Conservation (phyloP, 2,329 filamentous ascomycete species). For the Fusarium napiforme region DNA sequence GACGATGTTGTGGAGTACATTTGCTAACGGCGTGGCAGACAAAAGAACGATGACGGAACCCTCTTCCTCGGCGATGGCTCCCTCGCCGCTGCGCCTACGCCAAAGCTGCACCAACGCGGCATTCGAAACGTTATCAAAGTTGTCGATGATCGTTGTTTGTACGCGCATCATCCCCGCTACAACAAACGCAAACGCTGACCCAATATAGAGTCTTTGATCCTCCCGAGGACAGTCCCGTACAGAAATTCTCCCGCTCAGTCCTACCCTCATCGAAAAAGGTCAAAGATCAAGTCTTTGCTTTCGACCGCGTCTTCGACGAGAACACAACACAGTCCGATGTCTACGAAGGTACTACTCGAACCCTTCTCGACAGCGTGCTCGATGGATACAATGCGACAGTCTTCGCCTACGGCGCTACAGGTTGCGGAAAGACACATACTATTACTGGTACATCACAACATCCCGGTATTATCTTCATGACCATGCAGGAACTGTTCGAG, state of each 20-base stretch:
- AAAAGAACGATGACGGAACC: slow-evolving; percentile 82
- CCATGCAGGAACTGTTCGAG: slow-evolving; percentile 99
- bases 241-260: slow-evolving; percentile 85
- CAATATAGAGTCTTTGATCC: slow-evolving; percentile 87
- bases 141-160: slow-evolving; percentile 96
- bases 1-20: neutral
- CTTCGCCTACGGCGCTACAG: slow-evolving; percentile 97
- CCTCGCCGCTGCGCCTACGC: slow-evolving; percentile 84
- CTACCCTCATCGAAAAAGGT: slow-evolving; percentile 88
- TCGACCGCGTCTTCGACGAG: slow-evolving; percentile 97
- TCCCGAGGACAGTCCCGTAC: slow-evolving; percentile 92
- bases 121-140: slow-evolving; percentile 95
- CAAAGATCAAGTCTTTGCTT: slow-evolving; percentile 97
- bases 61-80: slow-evolving; percentile 97
- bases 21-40: slow-evolving; percentile 52
- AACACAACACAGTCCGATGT: slow-evolving; percentile 92
- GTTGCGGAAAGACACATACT: slow-evolving; percentile 98
- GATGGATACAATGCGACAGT: slow-evolving; percentile 99
- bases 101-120: slow-evolving; percentile 86
- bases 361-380: slow-evolving; percentile 91
- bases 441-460: slow-evolving; percentile 93
- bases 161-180: slow-evolving; percentile 52
- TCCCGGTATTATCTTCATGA: slow-evolving; percentile 97
- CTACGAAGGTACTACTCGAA: slow-evolving; percentile 91
- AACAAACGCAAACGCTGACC: slow-evolving; percentile 29